Evolutionary conservation across 306 rosid species (phyloP).

Genomic region (Cicer judaicum): DNA sequence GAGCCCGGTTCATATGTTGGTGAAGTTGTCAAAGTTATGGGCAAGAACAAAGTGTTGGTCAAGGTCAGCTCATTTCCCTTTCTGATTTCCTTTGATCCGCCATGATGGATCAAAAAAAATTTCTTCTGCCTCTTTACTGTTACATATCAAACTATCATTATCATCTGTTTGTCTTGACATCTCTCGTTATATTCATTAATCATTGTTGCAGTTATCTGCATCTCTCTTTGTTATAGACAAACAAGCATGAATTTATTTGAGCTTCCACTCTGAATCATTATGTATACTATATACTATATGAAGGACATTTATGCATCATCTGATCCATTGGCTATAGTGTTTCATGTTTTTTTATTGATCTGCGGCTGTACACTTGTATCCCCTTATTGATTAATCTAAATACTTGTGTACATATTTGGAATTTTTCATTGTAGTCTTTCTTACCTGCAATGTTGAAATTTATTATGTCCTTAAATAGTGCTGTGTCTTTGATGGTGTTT

Average conservation of each 20-base stretch:
- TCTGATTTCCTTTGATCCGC: background rate
- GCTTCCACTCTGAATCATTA: slow-evolving; percentile 23
- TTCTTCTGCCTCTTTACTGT: background rate
- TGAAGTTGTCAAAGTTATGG: slow-evolving; percentile 99
- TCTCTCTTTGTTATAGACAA: background rate
- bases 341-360: slow-evolving; percentile 16
- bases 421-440: background rate
- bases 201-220: background rate
- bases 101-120: background rate
- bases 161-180: slow-evolving; percentile 8
- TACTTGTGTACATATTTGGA: background rate
- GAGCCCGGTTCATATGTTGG: slow-evolving; percentile 99
- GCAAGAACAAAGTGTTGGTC: slow-evolving; percentile 94
- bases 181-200: background rate
- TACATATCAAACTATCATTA: background rate
- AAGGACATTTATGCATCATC: background rate
- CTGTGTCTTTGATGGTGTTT: slow-evolving; percentile 6
- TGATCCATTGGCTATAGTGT: slow-evolving; percentile 4
- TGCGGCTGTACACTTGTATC: background rate
- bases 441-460: slow-evolving; percentile 1
- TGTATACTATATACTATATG: slow-evolving; percentile 7
- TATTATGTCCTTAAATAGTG: background rate
- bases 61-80: slow-evolving; percentile 59
- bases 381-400: background rate
- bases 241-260: background rate